A percentile compares a stretch with the other conserved stretches of the same genome.
Conservation (phyloP, 805 yeast genomes). For the Candida rishiriensis region DNA sequence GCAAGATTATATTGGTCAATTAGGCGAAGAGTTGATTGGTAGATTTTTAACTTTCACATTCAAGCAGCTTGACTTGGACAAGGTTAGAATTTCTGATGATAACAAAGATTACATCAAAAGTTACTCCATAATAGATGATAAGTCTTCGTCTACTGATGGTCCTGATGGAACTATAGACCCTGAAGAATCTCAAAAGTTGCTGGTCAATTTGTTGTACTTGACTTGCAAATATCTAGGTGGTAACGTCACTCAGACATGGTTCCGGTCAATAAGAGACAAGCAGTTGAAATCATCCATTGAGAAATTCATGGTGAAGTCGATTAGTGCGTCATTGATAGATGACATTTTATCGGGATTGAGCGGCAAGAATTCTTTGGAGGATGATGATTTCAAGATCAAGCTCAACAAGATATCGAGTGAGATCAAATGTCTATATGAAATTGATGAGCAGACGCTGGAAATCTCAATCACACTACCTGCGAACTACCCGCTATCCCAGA, state of each 20-base stretch:
- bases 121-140: conserved; percentile 13
- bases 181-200: conserved; percentile 35
- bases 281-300: conserved; percentile 59
- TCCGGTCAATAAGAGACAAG: conserved; percentile 59
- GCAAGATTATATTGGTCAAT: conserved; percentile 52
- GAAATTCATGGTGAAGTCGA: conserved; percentile 50
- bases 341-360: conserved; percentile 44
- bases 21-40: conserved; percentile 47
- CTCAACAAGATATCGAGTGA: conserved; percentile 60
- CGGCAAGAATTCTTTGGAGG: conserved; percentile 23
- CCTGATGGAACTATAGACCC: not conserved
- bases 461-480: conserved; percentile 70
- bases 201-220: conserved; percentile 48
- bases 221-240: conserved; percentile 54
- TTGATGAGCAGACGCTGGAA: conserved; percentile 86
- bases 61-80: conserved; percentile 42
- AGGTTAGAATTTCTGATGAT: conserved; percentile 14
- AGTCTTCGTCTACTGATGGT: conserved; percentile 13
- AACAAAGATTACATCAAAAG: conserved; percentile 26
- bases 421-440: conserved; percentile 64
- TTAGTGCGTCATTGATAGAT: conserved; percentile 62
- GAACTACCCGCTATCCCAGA: conserved; percentile 72
- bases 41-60: conserved; percentile 51
- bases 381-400: conserved; percentile 51
- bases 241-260: conserved; percentile 64